phyloP scores from a whole-genome alignment of 176 grass and related monocot genomes.

The Alloteropsis semialata region DNA sequence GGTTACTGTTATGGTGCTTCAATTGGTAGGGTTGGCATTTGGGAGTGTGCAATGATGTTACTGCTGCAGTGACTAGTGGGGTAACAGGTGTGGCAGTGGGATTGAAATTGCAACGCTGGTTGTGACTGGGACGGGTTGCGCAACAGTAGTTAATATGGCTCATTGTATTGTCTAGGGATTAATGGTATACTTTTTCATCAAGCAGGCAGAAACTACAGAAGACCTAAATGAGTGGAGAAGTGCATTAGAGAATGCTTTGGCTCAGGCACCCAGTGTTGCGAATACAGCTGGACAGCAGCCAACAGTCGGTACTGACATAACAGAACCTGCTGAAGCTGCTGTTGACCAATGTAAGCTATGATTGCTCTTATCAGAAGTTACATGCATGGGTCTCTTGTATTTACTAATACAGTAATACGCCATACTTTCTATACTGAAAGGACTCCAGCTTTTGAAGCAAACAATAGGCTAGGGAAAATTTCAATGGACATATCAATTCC shows the following conservation, averaged over 20 bases:
- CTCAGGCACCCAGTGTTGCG: constrained; percentile 60
- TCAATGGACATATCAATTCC: constrained; percentile 1
- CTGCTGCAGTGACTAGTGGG: constrained; percentile 11
- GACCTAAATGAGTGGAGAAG: constrained; percentile 88
- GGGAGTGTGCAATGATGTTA: neutral
- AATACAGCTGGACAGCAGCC: constrained; percentile 59
- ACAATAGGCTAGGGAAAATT: neutral
- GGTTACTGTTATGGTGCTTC: neutral
- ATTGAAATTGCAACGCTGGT: neutral
- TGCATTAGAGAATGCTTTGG: constrained; percentile 86
- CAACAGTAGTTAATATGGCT: constrained; percentile 11
- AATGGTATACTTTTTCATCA: constrained; percentile 22
- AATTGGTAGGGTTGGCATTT: neutral
- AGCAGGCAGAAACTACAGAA: constrained; percentile 87
- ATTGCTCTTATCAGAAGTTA: constrained; percentile 12
- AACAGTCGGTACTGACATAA: constrained; percentile 47
- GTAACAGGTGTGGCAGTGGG: neutral
- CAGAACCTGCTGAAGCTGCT: constrained; percentile 49
- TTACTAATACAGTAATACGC: neutral
- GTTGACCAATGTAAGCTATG: constrained; percentile 57
- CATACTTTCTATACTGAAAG: neutral
- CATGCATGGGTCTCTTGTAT: neutral
- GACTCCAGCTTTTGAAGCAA: neutral
- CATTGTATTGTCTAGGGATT: constrained; percentile 10
- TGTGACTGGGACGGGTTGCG: neutral